Evolutionary conservation across 108 stramenopile genomes (phyloP).

Genomic region (Cyclotella kingstonii): DNA sequence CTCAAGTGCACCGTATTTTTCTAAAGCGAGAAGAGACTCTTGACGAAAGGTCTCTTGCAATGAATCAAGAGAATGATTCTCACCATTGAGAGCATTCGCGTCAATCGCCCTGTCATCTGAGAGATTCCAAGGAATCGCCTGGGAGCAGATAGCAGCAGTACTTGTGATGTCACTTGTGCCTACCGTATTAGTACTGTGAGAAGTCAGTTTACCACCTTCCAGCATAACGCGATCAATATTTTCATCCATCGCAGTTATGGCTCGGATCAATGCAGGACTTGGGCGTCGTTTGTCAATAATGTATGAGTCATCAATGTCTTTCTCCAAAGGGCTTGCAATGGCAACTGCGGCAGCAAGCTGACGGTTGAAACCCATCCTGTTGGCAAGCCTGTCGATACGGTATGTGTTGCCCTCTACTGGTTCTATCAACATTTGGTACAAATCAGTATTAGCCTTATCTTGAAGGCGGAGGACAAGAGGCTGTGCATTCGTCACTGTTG

Average conservation of each 20-base stretch:
- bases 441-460: constrained; percentile 76
- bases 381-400: constrained; percentile 90
- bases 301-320: constrained; percentile 38
- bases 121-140: constrained; percentile 73
- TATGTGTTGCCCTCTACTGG: constrained; percentile 80
- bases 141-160: constrained; percentile 84
- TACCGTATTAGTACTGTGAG: constrained; percentile 18
- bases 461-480: constrained; percentile 84
- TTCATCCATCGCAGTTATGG: constrained; percentile 94
- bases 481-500: constrained; percentile 78
- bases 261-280: constrained; percentile 72
- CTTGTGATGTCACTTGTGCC: constrained; percentile 56
- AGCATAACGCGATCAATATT: constrained; percentile 82
- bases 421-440: constrained; percentile 78
- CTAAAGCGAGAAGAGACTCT: constrained; percentile 67
- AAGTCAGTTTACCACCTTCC: constrained; percentile 50
- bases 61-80: constrained; percentile 6
- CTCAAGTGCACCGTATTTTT: constrained; percentile 81
- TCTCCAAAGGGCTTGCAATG: constrained; percentile 60
- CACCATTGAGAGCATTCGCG: constrained; percentile 30
- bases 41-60: constrained; percentile 62
- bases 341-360: constrained; percentile 81
- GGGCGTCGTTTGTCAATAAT: constrained; percentile 61
- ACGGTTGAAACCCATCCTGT: constrained; percentile 91
- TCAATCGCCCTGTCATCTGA: constrained; percentile 67